phyloP scores from a whole-genome alignment of 176 grass and related monocot species.

The Miscanthus lutarioriparius region DNA sequence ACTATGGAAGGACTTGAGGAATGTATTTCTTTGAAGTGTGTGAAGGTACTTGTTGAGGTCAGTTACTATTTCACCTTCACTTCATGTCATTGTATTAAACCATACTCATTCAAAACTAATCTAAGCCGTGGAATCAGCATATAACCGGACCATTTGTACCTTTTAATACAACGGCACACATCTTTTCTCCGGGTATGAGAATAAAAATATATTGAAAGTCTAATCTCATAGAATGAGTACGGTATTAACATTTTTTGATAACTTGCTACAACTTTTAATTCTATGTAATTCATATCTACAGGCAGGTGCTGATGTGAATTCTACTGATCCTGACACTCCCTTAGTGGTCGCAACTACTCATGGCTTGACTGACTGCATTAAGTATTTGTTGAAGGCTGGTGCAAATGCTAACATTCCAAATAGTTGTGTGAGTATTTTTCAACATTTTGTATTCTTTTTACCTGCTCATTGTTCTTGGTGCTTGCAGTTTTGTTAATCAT shows the following conservation, averaged over 20 bases:
- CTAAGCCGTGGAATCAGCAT: neutral
- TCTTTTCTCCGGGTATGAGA: neutral
- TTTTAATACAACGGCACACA: neutral
- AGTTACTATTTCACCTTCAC: neutral
- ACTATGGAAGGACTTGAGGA: slow-evolving; percentile 32
- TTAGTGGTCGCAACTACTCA: slow-evolving; percentile 20
- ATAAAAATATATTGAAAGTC: neutral
- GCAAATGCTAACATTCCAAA: slow-evolving; percentile 38
- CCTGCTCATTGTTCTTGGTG: neutral
- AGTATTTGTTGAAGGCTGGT: slow-evolving; percentile 37
- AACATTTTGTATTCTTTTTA: slow-evolving; percentile 15
- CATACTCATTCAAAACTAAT: neutral
- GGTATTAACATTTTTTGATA: neutral
- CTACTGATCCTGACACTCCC: slow-evolving; percentile 16
- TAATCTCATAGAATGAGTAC: neutral
- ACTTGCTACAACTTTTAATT: neutral
- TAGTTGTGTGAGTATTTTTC: slow-evolving; percentile 27
- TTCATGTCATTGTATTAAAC: neutral
- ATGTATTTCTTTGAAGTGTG: slow-evolving; percentile 32
- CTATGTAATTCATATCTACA: slow-evolving; percentile 7
- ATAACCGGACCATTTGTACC: neutral
- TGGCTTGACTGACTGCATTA: slow-evolving; percentile 10
- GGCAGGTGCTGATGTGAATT: slow-evolving; percentile 35
- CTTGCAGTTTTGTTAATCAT: neutral
- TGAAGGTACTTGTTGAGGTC: slow-evolving; percentile 36